Percentiles rank a stretch among this genome's conserved stretches.
phyloP scores from a whole-genome alignment of 2,329 filamentous ascomycete species.

The Epichloe amarillans region DNA sequence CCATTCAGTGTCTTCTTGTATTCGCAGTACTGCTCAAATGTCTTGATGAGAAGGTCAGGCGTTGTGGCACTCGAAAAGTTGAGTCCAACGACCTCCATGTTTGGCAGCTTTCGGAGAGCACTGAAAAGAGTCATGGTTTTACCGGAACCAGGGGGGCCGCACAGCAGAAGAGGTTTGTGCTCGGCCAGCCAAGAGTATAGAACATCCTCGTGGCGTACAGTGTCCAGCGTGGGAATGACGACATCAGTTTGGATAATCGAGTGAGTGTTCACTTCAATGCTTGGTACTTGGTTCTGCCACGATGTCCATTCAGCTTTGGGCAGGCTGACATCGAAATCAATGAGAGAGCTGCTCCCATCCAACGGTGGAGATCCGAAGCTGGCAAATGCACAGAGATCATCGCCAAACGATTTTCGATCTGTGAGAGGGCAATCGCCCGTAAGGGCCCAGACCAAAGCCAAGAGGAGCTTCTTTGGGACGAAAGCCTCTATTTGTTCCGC shows the following conservation, averaged over 20 bases:
- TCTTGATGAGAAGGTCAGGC: slow-evolving; percentile 95
- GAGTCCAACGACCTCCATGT: slow-evolving; percentile 97
- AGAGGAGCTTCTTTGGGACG: slow-evolving; percentile 82
- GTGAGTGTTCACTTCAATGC: slow-evolving; percentile 94
- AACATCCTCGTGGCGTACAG: slow-evolving; percentile 95
- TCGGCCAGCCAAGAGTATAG: slow-evolving; percentile 98
- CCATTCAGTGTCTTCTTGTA: slow-evolving; percentile 98
- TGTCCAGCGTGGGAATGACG: slow-evolving; percentile 95
- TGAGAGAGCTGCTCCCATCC: slow-evolving; percentile 69
- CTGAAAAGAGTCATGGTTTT: slow-evolving; percentile 99
- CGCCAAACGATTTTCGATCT: slow-evolving; percentile 82
- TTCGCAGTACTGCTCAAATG: slow-evolving; percentile 98
- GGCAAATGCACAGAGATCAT: slow-evolving; percentile 68
- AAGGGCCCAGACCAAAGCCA: slow-evolving; percentile 89
- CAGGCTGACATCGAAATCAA: slow-evolving; percentile 85
- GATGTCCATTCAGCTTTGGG: slow-evolving; percentile 80
- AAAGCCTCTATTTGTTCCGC: slow-evolving; percentile 81
- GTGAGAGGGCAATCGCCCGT: slow-evolving; percentile 84
- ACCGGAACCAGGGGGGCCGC: slow-evolving; percentile 92
- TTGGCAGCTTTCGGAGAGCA: slow-evolving; percentile 86
- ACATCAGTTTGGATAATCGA: slow-evolving; percentile 96
- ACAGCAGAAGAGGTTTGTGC: slow-evolving; percentile 92
- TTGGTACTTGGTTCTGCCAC: slow-evolving; percentile 92
- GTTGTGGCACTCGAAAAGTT: slow-evolving; percentile 99
- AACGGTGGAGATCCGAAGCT: slow-evolving; percentile 76